These are phyloP conservation scores for Chimonanthus praecox DNA, from an alignment of 164 flowering plant genomes.

Conservation along the genomic window DNA sequence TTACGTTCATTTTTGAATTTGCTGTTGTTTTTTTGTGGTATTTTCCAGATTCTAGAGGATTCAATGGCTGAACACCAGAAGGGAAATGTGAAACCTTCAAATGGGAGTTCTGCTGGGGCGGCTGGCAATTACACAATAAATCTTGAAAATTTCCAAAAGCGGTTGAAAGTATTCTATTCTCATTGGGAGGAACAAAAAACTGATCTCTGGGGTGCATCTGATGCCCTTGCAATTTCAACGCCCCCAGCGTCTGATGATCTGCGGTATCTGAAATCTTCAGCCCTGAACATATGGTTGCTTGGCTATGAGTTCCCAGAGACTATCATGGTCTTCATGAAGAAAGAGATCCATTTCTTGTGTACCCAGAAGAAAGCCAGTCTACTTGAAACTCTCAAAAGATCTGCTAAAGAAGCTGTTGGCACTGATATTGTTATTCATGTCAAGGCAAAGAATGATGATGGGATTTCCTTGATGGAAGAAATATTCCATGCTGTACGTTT, in stretches of 20 bases:
- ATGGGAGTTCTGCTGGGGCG: slow-evolving; percentile 13
- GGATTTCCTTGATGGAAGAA: slow-evolving; percentile 39
- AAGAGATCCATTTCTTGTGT: slow-evolving; percentile 66
- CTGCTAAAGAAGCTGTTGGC: slow-evolving; percentile 45
- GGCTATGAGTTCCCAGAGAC: slow-evolving; percentile 90
- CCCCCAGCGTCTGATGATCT: slow-evolving; percentile 74
- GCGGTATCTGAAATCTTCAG: slow-evolving; percentile 72
- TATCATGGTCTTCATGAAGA: slow-evolving; percentile 61
- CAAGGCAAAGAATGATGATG: slow-evolving; percentile 63
- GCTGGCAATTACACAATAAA: slow-evolving; percentile 31
- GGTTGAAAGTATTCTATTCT: slow-evolving; percentile 48
- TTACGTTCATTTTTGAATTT: too few relatives aligned
- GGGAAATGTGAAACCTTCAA: slow-evolving; percentile 20
- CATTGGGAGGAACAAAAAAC: slow-evolving; percentile 47
- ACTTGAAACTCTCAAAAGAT: slow-evolving; percentile 43
- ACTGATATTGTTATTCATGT: slow-evolving; percentile 62
- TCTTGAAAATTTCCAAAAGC: slow-evolving; percentile 34
- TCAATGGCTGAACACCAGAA: slow-evolving; percentile 35
- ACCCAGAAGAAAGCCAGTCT: slow-evolving; percentile 68
- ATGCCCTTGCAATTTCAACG: slow-evolving; percentile 54
- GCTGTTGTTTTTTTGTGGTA: too few relatives aligned
- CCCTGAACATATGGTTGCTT: slow-evolving; percentile 66
- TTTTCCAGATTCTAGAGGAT: too few relatives aligned
- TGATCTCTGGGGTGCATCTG: slow-evolving; percentile 51
- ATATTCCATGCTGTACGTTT: slow-evolving; percentile 28